These are phyloP conservation scores for Fusarium vanettenii DNA, from an alignment of 2,329 filamentous ascomycete species.

Conservation along the genomic window DNA sequence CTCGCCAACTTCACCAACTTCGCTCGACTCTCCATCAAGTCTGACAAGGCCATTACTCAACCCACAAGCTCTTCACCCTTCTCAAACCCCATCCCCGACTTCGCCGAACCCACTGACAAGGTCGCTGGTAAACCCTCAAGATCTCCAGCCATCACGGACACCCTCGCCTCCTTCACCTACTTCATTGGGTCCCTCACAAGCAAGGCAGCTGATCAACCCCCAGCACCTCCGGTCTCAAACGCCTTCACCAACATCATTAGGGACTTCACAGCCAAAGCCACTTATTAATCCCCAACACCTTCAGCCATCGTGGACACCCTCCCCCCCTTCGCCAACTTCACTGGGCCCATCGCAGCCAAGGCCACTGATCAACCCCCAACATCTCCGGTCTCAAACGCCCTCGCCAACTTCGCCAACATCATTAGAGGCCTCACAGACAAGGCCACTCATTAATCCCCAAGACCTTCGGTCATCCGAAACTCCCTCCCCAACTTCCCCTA, in stretches of 20 bases:
- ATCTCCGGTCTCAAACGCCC: background rate
- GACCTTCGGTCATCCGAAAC: background rate
- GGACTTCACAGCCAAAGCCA: background rate
- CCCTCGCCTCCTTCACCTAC: background rate
- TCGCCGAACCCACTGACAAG: background rate
- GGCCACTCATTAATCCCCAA: background rate
- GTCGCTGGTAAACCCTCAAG: background rate
- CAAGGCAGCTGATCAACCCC: background rate
- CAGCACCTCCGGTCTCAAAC: background rate
- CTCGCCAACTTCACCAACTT: background rate
- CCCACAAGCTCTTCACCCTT: background rate
- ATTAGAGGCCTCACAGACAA: background rate
- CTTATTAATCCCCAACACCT: background rate
- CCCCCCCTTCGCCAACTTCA: background rate
- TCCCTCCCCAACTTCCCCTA: background rate
- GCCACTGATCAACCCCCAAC: background rate
- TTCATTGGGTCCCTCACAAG: background rate
- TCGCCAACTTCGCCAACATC: background rate
- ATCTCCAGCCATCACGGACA: background rate
- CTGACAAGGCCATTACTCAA: background rate
- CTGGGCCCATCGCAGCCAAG: background rate
- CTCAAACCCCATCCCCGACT: background rate
- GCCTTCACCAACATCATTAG: background rate
- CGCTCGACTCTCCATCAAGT: background rate
- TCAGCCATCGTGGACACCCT: background rate